Evolutionary conservation across 371 early-diverging fungal genomes (phyloP).

Genomic region (Syncephalis plumigaleata): DNA sequence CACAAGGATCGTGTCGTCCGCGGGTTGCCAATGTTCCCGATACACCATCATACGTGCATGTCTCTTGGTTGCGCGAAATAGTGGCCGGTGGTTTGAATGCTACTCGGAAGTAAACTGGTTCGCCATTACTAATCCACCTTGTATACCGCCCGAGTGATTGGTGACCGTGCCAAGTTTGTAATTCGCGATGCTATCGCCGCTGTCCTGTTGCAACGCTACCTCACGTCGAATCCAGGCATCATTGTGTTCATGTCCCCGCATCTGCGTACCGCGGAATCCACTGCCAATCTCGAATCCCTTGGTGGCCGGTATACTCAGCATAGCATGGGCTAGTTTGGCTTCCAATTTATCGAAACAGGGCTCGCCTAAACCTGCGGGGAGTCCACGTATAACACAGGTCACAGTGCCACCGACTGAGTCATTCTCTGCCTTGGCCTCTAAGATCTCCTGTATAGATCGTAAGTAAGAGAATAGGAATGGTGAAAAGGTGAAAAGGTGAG

Average conservation of each 20-base stretch:
- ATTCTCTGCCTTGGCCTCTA: conserved; percentile 52
- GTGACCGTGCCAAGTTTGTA: conserved; percentile 64
- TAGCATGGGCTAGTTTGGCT: conserved; percentile 94
- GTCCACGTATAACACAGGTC: conserved; percentile 89
- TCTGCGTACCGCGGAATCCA: conserved; percentile 76
- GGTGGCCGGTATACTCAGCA: conserved; percentile 95
- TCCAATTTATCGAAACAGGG: conserved; percentile 96
- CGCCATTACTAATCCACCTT: conserved; percentile 96
- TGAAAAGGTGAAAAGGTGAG: neutral
- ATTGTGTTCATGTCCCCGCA: conserved; percentile 82
- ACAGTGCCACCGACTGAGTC: conserved; percentile 95
- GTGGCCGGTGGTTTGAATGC: conserved; percentile 96
- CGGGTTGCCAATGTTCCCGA: conserved; percentile 74
- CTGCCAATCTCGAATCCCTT: conserved; percentile 95
- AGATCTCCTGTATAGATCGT: conserved; percentile 38
- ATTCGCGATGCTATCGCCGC: conserved; percentile 13
- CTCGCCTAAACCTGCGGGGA: conserved; percentile 90
- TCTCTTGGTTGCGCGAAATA: conserved; percentile 75
- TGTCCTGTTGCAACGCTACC: no score
- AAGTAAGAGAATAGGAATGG: no score
- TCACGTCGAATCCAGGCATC: conserved; percentile 62
- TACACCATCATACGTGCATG: conserved; percentile 70
- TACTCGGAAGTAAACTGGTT: conserved; percentile 88
- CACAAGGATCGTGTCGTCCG: conserved; percentile 96
- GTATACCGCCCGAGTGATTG: conserved; percentile 91